Base-by-base conservation (phyloP, 352 stramenopile species). In the Globisporangium parvum region DNA sequence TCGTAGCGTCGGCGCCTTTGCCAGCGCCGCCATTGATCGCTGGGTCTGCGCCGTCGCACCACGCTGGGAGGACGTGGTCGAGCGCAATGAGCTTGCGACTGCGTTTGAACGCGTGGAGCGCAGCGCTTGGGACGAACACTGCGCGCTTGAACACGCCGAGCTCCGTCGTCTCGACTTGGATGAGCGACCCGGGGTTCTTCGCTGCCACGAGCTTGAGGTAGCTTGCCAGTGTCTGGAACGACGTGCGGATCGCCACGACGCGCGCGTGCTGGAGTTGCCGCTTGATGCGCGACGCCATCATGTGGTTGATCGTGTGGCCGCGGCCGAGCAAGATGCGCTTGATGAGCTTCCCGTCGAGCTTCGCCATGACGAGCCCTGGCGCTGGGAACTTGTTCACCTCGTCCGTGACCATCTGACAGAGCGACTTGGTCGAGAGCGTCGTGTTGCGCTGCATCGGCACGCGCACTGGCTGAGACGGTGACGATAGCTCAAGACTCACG, bases 281-380 rank as follows among this genome's bases (percentile, higher is more conserved):
- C 59, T 88, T 89, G 60, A 90, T 85, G n/a, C 81, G 71, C 26
- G 81, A 91, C 52, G 81, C 71, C 78, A 88, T 91, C 79, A 90
- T 90, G 63, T 88, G 75, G 55, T 91, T 90, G 45, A 91, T 80
- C 10, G 77, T 76, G 53, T 89, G 77, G n/a, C 80, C 80, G 17
- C 78, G 78, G 39, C 71, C 73, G 39, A 91, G 57, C 20, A 91
- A 37, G 47, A 91, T 85, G 18, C 78, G 72, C 65, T 78, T 76
- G 57, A 91, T 88, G 33, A 78, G 60, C 48, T 88, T 88, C 31
- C 78, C 78, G 52, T 91, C 77, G n/a, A 91, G 55, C 59, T 85
- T 85, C 33, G 74, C 69, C 73, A 86, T 85, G 40, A 72, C 67
- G 31, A 87, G 70, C 11, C 68, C 69, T 21, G 80, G 69, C 48